Evolutionary conservation across 257 asterid genomes (phyloP), one percentile per base, ranked within the genome.

Genomic region (Echium plantagineum): DNA sequence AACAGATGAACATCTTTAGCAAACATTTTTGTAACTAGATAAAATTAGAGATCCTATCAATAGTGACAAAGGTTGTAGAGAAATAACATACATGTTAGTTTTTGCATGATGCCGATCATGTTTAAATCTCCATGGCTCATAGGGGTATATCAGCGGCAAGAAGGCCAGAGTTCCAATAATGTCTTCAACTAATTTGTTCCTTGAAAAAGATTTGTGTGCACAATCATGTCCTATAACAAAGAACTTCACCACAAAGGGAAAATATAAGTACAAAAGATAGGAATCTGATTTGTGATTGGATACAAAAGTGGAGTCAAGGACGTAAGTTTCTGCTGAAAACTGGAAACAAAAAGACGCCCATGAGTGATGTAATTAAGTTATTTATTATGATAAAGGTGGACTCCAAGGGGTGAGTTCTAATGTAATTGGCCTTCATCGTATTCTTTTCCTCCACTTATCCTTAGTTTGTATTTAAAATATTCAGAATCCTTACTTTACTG

Each of bases 181-280:
- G 72, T 93, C 98, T 77, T 93, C 98, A 72, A 93, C 84, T 74
- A 88, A 70, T 78, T 93, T 93, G 91, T 89, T 93, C 77, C 71
- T 72, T 3, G 96, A 82, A 81, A 93, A 93, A 62, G 98, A 89
- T 66, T 93, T 93, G 87, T 93, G 98, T 1, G 98, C 98, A 63
- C 96, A 93, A 70, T 93, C 98, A 80, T 93, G 98, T 52, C 98
- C 96, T 86, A 93, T 89, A 54, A 93, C 97, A 56, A 89, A 93
- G 78, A 89, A 89, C 98, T 91, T 67, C 81, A 78, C 80, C 67
- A 69, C 21, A 60, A 65, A 57, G 56, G 66, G 58, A 49, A 55
- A 60, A 56, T 42, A 21, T 42, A 68, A 71, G 35, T 56, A 68
- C 63, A 30, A 61, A 53, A 52, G 22, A 65, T 58, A 74, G 63